Conservation (phyloP, 2,329 filamentous ascomycete species). For the Cordyceps tenuipes region DNA sequence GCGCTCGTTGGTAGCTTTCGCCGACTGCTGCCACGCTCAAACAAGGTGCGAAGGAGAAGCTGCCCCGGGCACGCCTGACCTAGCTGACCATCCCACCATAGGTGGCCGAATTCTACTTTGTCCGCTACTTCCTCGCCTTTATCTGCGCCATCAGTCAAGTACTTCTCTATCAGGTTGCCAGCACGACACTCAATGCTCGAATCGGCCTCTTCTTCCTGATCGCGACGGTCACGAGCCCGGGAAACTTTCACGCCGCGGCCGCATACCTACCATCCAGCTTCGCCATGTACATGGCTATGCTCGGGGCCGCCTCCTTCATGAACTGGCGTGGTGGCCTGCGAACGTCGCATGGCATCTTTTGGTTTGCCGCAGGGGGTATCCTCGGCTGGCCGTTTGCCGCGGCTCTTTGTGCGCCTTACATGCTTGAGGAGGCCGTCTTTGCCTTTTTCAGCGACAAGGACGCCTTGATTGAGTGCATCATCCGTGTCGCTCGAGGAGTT, state of each 20-base stretch:
- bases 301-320: slow-evolving; percentile 84
- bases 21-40: slow-evolving; percentile 52
- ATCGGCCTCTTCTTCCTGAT: slow-evolving; percentile 81
- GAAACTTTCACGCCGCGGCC: slow-evolving; percentile 86
- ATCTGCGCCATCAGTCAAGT: slow-evolving; percentile 76
- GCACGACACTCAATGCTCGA: slow-evolving; percentile 66
- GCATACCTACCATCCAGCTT: slow-evolving; percentile 91
- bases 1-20: slow-evolving; percentile 61
- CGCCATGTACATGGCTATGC: slow-evolving; percentile 87
- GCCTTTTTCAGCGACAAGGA: slow-evolving; percentile 45
- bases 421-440: slow-evolving; percentile 66
- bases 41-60: slow-evolving; percentile 36
- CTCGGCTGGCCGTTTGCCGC: slow-evolving; percentile 93
- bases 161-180: slow-evolving; percentile 69
- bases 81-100: slow-evolving; percentile 18
- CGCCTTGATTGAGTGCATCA: slow-evolving; percentile 50
- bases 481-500: slow-evolving; percentile 58
- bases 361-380: slow-evolving; percentile 78
- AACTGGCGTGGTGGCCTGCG: slow-evolving; percentile 75
- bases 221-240: slow-evolving; percentile 69
- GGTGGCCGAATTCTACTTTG: slow-evolving; percentile 75
- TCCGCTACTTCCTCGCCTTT: slow-evolving; percentile 67
- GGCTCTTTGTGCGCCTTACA: slow-evolving; percentile 71
- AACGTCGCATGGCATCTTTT: slow-evolving; percentile 77
- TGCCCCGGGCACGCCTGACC: not conserved